Base-by-base conservation (phyloP, 257 asterid species). In the Solanum boliviense region DNA sequence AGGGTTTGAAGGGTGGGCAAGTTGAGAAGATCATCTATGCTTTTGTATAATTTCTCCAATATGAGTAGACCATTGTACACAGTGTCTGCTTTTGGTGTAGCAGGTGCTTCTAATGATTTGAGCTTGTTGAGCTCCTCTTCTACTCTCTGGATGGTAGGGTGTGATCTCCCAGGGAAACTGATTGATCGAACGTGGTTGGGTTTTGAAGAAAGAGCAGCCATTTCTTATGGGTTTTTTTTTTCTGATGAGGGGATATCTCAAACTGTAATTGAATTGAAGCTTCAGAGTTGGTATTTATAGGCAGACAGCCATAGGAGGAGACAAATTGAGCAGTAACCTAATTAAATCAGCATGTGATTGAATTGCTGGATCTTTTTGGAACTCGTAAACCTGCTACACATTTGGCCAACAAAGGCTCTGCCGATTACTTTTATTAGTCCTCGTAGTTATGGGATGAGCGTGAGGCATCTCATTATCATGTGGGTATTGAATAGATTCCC, bases 1-100 rank as follows among this genome's bases (percentile, higher is more conserved):
- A 90, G 88, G 84, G 81, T 65, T 65, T 65, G 89, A 60, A 23
- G 70, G 70, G 70, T n/a, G 29, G 90, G 88, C 88, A 91, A 72
- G 84, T 48, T 90, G 75, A 90, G 89, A 78, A 89, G 90, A 85
- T 85, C 92, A 87, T 90, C 89, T 78, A 90, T 85, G 87, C 79
- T 41, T 7, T 85, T 78, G 67, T 85, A 85, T 71, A 89, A 32
- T 35, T 85, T 83, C 39, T 87, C 87, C 86, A 90, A 72, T 34
- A 88, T 35, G 86, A 83, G 25, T 20, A 90, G 39, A 11, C 89
- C 88, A 46, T 1, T 31, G 84, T 85, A 89, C 70, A 89, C 68
- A 6, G 58, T 52, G 72, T 73, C 87, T 67, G 89, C 68, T 60
- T 85, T 32, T 12, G 84, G 39, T 62, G 79, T 1, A 20, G 41